Conservation (phyloP, 2,329 filamentous ascomycete genomes). For the Beauveria sp. region DNA sequence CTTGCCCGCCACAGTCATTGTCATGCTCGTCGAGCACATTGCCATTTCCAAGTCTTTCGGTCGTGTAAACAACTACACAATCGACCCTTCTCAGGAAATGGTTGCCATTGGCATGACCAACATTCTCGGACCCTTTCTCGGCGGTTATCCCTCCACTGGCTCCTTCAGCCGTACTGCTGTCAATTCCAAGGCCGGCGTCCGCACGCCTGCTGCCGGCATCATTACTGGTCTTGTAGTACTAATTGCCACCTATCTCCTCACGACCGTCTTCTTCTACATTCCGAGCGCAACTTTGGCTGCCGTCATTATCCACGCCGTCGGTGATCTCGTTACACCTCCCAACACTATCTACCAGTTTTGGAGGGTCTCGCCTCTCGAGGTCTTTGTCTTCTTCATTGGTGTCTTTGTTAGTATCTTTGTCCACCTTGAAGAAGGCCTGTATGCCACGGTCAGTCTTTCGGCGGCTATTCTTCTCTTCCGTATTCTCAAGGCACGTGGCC, state of each 20-base stretch:
- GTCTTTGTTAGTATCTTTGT: constrained; percentile 77
- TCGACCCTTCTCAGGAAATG: constrained; percentile 72
- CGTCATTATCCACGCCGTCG: constrained; percentile 87
- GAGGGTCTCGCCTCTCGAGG: constrained; percentile 74
- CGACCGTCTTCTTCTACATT: constrained; percentile 84
- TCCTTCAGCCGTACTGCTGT: constrained; percentile 89
- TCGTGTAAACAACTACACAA: constrained; percentile 72
- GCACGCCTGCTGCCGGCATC: constrained; percentile 77
- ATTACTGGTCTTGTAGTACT: constrained; percentile 78
- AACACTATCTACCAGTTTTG: constrained; percentile 84
- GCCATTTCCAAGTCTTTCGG: constrained; percentile 79
- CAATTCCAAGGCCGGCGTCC: constrained; percentile 87
- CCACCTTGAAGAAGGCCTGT: constrained; percentile 78
- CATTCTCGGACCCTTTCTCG: constrained; percentile 68
- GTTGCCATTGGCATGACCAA: constrained; percentile 72
- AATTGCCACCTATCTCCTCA: constrained; percentile 74
- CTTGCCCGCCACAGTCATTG: constrained; percentile 67
- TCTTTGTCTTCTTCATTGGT: constrained; percentile 77
- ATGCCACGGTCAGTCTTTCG: constrained; percentile 67
- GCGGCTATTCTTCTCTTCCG: constrained; percentile 68
- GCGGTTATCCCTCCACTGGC: constrained; percentile 78
- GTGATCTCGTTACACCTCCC: constrained; percentile 76
- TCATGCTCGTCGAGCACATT: constrained; percentile 73
- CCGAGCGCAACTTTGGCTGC: constrained; percentile 67
- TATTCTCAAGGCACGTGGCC: constrained; percentile 67